These are phyloP conservation scores for Fusarium kyushuense DNA, from an alignment of 2,329 filamentous ascomycete species.

Conservation along the genomic window DNA sequence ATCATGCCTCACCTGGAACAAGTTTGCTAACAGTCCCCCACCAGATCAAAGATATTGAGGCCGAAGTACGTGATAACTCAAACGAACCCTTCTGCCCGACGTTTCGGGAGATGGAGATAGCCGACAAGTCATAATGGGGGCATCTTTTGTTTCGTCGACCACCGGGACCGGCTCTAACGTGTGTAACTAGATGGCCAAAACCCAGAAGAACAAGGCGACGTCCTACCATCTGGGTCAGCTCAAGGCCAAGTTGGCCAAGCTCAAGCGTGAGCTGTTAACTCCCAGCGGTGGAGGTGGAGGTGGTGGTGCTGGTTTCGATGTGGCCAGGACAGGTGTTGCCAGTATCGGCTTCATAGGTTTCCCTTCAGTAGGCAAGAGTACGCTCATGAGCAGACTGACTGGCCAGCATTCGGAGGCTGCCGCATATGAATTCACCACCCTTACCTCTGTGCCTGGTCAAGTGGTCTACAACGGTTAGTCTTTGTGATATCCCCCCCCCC, in stretches of 20 bases:
- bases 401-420: constrained; percentile 97
- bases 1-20: constrained; percentile 10
- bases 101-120: constrained; percentile 16
- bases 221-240: constrained; percentile 95
- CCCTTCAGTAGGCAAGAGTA: constrained; percentile 98
- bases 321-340: constrained; percentile 95
- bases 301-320: constrained; percentile 87
- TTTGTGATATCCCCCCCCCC: not conserved
- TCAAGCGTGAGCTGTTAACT: constrained; percentile 94
- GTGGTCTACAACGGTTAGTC: constrained; percentile 85
- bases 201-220: constrained; percentile 97
- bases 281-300: constrained; percentile 85
- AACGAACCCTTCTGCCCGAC: constrained; percentile 24
- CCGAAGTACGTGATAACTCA: constrained; percentile 74
- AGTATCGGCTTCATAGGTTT: constrained; percentile 98
- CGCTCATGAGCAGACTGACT: constrained; percentile 92
- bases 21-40: constrained; percentile 52
- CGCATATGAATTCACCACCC: constrained; percentile 97
- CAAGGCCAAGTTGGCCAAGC: constrained; percentile 97
- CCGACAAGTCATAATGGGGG: constrained; percentile 10
- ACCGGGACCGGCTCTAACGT: constrained; percentile 33
- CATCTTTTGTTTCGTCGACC: constrained; percentile 4
- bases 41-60: constrained; percentile 96
- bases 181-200: constrained; percentile 82
- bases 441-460: constrained; percentile 97